These are phyloP conservation scores for Lactifluus pinguis DNA, from an alignment of 768 basidiomycete genomes.

Conservation along the genomic window DNA sequence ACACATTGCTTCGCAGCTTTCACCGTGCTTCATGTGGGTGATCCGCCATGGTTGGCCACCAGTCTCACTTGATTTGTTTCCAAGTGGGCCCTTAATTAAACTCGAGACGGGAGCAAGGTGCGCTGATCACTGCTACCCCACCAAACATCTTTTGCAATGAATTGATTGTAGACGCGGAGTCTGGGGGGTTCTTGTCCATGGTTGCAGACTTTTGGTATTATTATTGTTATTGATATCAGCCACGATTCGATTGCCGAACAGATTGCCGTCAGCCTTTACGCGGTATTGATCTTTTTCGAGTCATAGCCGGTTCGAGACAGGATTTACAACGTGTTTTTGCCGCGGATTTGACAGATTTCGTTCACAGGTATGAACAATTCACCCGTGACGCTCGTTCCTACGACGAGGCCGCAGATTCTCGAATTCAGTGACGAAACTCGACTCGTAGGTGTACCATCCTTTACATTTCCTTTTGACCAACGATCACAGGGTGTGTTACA, in stretches of 20 bases:
- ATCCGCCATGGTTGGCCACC: not conserved
- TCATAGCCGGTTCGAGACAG: no score
- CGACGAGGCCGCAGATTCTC: not conserved
- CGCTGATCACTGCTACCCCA: conserved; percentile 1
- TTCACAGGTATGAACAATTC: not conserved
- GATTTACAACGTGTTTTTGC: not conserved
- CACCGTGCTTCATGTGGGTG: not conserved
- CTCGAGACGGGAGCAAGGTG: not conserved
- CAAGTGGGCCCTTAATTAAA: conserved; percentile 9
- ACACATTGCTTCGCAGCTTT: no score
- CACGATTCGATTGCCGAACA: not conserved
- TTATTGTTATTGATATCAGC: not conserved
- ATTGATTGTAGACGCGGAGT: not conserved
- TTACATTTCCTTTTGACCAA: not conserved
- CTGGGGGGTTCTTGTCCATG: no score
- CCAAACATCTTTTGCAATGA: not conserved
- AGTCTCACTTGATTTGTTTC: not conserved
- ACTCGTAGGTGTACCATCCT: not conserved
- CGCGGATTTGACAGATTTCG: conserved; percentile 1
- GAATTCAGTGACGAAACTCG: not conserved
- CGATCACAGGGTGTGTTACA: not conserved
- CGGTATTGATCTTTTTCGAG: not conserved
- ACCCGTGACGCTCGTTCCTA: not conserved
- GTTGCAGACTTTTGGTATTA: not conserved
- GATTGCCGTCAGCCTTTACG: not conserved